Evolutionary conservation across 345 rosid species (phyloP), one percentile per base, ranked within the genome.

Genomic region (Garcia nutans): DNA sequence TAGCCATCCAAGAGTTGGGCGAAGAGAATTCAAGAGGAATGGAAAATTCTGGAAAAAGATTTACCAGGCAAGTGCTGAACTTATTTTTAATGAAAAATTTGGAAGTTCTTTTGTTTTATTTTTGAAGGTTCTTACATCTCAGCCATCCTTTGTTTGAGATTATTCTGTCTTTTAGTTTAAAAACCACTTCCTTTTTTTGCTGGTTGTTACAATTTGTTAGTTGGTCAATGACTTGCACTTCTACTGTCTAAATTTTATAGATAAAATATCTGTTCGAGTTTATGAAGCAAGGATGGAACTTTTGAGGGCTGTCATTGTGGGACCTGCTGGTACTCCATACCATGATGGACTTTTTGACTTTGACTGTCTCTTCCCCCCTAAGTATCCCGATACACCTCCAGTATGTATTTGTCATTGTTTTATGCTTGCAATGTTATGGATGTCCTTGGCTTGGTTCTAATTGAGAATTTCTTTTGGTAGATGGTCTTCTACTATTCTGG

Each of bases 291-390:
- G 88, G 82, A 88, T 88, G 87, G 90, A 81, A 60, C 88, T 84
- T 55, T 74, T 88, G 71, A 85, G 90, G 82, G 88, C 90, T 76
- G 84, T 85, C 37, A 85, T 88, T 66, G 42, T 85, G 22, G 92
- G 92, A 50, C 88, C 90, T 42, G 65, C 85, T 72, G 92, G 87
- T 3, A 88, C 92, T n/a, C 92, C 92, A 12, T 88, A 88, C 73
- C 92, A 87, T 41, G 92, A 88, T 82, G 92, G 92, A 16, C 90
- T 88, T 74, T 88, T 86, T 71, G 83, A 87, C 67, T 88, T 88
- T 76, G 92, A 88, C 76, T 88, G 92, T 78, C 64, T 84, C 66
- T 88, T 88, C 77, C 92, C 90, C 16, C 9, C 78, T 12, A 77
- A 76, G 61, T 87, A 88, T 81, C 92, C 92, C 6, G 23, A 81